phyloP scores from a whole-genome alignment of 805 yeast species.

The Cyberlindnera lachancei region DNA sequence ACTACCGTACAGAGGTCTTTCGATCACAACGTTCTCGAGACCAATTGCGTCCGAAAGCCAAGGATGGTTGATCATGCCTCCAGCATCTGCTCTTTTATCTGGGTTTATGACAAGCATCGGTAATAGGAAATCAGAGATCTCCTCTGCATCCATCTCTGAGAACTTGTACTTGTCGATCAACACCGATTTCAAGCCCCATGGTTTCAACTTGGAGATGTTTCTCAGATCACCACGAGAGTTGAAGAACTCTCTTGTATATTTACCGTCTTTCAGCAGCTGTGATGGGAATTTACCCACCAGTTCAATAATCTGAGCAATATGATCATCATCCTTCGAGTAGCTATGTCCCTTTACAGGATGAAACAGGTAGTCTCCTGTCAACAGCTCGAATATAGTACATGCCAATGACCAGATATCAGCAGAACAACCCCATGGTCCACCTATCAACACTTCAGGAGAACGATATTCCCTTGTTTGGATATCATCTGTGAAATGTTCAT shows the following conservation, averaged over 20 bases:
- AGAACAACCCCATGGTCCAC: conserved; percentile 89
- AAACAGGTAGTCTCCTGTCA: conserved; percentile 91
- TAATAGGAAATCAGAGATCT: conserved; percentile 64
- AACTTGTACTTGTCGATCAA: conserved; percentile 80
- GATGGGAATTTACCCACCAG: conserved; percentile 64
- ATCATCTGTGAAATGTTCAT: conserved; percentile 61
- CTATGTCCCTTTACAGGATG: conserved; percentile 75
- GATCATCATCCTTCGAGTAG: conserved; percentile 89
- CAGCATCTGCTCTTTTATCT: conserved; percentile 83
- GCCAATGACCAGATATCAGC: conserved; percentile 97
- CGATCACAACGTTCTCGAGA: conserved; percentile 57
- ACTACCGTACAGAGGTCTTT: conserved; percentile 67
- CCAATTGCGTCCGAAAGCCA: conserved; percentile 77
- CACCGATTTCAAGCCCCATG: conserved; percentile 83
- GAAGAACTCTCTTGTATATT: conserved; percentile 55
- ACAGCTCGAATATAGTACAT: conserved; percentile 79
- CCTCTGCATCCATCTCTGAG: conserved; percentile 57
- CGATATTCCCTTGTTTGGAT: conserved; percentile 71
- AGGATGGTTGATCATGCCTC: conserved; percentile 84
- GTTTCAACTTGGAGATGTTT: conserved; percentile 73
- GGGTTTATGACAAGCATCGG: conserved; percentile 87
- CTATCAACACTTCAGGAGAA: conserved; percentile 79
- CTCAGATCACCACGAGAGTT: conserved; percentile 64
- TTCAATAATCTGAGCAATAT: conserved; percentile 91
- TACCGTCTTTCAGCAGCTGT: conserved; percentile 49